Evolutionary conservation across 352 stramenopile genomes (phyloP), one percentile per base, ranked within the genome.

Genomic region (Plasmopara viticola): DNA sequence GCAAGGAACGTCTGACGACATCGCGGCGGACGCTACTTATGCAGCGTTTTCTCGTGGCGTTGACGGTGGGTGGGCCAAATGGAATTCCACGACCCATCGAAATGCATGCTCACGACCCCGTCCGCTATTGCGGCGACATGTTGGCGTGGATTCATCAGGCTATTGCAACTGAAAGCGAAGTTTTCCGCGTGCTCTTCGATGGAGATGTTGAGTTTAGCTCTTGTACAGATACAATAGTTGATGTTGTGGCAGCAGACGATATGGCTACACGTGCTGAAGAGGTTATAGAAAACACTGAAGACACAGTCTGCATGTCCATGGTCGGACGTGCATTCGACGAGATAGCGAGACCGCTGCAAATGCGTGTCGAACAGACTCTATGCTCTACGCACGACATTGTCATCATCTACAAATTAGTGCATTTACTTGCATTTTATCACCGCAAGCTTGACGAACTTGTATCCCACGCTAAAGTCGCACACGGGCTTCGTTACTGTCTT

Each of bases 101-200:
- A 44, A 81, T 95, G 61, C 79, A 94, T 48, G 82, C 82, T 7
- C 84, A 95, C 48, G 86, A 95, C 33, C 78, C 85, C 0, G 68
- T 92, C n/a, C 72, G 79, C 5, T 96, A 95, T 65, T 84, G 86
- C 17, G 78, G 86, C 18, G 84, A 95, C 44, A 94, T 96, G 83
- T 46, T 96, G 12, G 87, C 87, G 9, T 96, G 86, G 86, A 60
- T 93, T 12, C 87, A 96, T 49, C 80, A 95, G 47, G 64, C 77
- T 7, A 81, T 95, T 41, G 86, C 82, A 0, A 76, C 79, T 0
- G 87, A 96, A 53, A 65, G 61, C 37, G 84, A 95, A 51, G 89
- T 94, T 56, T 78, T 94, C 43, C 72, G 74, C 20, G 72, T 84
- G 44, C 63, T 95, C 12, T 87, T 88, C 44, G 73, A 88, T 39